A percentile compares a stretch with the other conserved stretches of the same genome.
These are phyloP conservation scores for Physcia stellaris DNA, from an alignment of 495 filamentous ascomycete genomes.

Conservation along the genomic window DNA sequence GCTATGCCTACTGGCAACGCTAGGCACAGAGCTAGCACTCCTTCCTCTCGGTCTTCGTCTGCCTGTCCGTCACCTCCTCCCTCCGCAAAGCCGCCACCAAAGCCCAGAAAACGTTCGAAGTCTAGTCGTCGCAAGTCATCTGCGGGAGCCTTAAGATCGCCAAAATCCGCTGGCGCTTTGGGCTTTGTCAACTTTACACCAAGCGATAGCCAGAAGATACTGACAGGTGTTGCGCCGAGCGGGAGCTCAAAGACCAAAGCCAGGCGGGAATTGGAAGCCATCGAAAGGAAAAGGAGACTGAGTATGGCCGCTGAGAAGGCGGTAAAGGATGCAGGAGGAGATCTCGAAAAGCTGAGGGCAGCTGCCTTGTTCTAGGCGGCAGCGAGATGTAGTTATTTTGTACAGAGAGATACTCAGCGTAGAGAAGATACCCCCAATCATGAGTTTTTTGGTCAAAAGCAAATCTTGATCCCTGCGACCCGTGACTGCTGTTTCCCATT, in stretches of 20 bases:
- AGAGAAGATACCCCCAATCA: too few relatives aligned
- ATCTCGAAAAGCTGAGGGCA: constrained; percentile 32
- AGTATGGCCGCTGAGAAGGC: constrained; percentile 60
- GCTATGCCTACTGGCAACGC: neutral
- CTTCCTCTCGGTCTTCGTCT: constrained; percentile 8
- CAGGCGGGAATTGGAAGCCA: constrained; percentile 71
- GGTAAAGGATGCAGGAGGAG: constrained; percentile 67
- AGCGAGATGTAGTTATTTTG: too few relatives aligned
- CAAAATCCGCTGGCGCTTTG: constrained; percentile 25
- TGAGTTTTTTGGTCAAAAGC: too few relatives aligned
- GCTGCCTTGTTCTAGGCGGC: constrained; percentile 4
- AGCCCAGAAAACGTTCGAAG: constrained; percentile 4
- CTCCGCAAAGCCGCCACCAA: constrained; percentile 1
- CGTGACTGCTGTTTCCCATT: too few relatives aligned
- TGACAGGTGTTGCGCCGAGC: constrained; percentile 82
- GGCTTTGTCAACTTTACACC: constrained; percentile 93
- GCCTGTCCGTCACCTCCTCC: constrained; percentile 22
- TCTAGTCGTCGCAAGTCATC: constrained; percentile 3
- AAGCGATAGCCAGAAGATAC: constrained; percentile 60
- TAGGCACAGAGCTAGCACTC: constrained; percentile 9
- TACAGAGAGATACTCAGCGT: too few relatives aligned
- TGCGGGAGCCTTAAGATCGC: constrained; percentile 17
- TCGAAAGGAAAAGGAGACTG: constrained; percentile 61
- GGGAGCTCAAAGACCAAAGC: constrained; percentile 91
- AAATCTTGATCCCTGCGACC: too few relatives aligned